A percentile compares a stretch with the other conserved stretches of the same genome.
Conservation (phyloP, 73 alveolate genomes). For the Durusdinium trenchii region DNA sequence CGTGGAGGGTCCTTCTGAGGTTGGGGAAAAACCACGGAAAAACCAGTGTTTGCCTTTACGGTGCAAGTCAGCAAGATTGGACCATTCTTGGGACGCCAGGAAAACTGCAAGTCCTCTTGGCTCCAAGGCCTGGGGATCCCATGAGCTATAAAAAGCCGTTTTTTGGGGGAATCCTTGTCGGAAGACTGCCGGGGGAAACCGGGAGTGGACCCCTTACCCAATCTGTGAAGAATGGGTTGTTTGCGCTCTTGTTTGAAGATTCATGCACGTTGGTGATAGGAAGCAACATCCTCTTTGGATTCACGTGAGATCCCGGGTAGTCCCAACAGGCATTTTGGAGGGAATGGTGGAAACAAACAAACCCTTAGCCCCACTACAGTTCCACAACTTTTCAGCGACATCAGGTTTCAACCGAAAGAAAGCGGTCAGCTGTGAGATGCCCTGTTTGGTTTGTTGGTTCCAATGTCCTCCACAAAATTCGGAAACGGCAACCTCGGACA, state of each 20-base stretch:
- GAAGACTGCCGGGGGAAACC: neutral
- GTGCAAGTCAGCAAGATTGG: neutral
- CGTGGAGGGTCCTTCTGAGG: neutral
- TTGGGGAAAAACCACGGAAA: neutral
- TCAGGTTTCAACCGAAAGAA: neutral
- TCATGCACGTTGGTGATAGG: neutral
- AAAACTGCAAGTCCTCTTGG: neutral
- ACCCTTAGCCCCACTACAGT: neutral
- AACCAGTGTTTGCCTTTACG: neutral
- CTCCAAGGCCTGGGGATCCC: conserved; percentile 11
- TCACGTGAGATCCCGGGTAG: neutral
- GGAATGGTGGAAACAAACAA: neutral
- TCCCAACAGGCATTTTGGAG: neutral
- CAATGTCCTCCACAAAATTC: neutral
- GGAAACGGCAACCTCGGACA: neutral
- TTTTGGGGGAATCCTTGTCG: neutral
- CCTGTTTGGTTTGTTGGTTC: neutral
- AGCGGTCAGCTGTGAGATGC: neutral
- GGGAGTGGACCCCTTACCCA: neutral
- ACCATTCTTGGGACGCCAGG: neutral
- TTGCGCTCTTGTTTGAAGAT: neutral
- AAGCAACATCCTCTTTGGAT: neutral
- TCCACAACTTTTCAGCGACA: neutral
- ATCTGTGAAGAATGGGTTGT: neutral
- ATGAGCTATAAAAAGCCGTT: neutral